A percentile compares a stretch with the other conserved stretches of the same genome.
phyloP scores from a whole-genome alignment of 768 basidiomycete species.

The Tephrocybe sp. region DNA sequence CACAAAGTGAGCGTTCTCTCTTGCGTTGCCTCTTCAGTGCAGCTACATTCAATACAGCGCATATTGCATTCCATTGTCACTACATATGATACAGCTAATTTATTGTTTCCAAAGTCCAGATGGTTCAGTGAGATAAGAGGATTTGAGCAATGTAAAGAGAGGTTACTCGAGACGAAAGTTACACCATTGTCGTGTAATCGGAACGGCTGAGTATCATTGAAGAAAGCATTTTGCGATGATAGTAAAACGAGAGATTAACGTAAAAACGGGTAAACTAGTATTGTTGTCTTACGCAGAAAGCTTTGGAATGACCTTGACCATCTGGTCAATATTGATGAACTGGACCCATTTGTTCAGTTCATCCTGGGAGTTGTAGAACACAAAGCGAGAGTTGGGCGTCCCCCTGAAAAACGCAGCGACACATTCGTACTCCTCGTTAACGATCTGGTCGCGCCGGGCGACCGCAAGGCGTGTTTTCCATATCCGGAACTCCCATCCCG shows the following conservation, averaged over 20 bases:
- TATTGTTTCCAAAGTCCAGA: too few relatives aligned
- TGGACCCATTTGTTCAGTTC: conserved; percentile 81
- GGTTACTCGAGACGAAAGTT: too few relatives aligned
- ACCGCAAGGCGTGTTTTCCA: conserved; percentile 76
- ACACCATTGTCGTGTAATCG: too few relatives aligned
- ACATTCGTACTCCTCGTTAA: conserved; percentile 74
- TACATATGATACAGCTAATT: too few relatives aligned
- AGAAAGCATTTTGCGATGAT: too few relatives aligned
- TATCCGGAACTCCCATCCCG: conserved; percentile 86
- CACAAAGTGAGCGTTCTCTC: too few relatives aligned
- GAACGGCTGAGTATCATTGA: too few relatives aligned
- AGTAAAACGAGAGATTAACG: background rate
- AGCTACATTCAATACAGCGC: too few relatives aligned
- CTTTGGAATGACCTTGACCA: conserved; percentile 78
- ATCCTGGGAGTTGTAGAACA: conserved; percentile 68
- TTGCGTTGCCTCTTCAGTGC: too few relatives aligned
- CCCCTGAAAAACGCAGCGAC: conserved; percentile 78
- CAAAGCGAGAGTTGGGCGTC: conserved; percentile 60
- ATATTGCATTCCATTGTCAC: too few relatives aligned
- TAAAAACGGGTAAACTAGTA: background rate
- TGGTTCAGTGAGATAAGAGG: too few relatives aligned
- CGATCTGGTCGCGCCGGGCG: conserved; percentile 51
- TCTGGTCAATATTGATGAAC: conserved; percentile 81
- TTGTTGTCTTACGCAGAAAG: conserved; percentile 48
- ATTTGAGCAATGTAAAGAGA: too few relatives aligned